Evolutionary conservation across 2,329 filamentous ascomycete species (phyloP).

Genomic region (Pseudopithomyces chartarum): DNA sequence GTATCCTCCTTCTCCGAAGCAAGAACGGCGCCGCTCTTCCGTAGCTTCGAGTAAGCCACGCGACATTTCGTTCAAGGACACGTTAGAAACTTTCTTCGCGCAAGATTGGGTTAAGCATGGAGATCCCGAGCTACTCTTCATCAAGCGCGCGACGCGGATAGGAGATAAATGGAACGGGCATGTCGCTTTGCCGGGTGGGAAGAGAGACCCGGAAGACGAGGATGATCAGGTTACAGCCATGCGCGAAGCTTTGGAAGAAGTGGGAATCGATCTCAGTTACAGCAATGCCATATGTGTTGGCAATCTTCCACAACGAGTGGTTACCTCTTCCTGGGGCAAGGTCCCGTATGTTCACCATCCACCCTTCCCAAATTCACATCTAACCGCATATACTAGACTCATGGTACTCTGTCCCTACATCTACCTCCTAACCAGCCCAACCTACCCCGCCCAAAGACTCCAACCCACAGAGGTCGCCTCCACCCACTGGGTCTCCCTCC

Average conservation of each 20-base stretch:
- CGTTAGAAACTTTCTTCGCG: conserved; percentile 63
- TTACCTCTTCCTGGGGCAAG: conserved; percentile 70
- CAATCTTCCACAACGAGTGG: conserved; percentile 68
- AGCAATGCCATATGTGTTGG: conserved; percentile 56
- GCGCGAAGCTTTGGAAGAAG: conserved; percentile 69
- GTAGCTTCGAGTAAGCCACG: conserved; percentile 25
- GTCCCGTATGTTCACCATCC: conserved; percentile 55
- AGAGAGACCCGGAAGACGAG: conserved; percentile 67
- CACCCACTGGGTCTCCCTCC: conserved; percentile 70
- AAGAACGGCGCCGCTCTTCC: conserved; percentile 33
- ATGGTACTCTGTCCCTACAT: conserved; percentile 74
- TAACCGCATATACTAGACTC: conserved; percentile 49
- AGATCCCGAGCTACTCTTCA: conserved; percentile 71
- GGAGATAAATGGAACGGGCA: conserved; percentile 74
- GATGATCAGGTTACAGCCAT: conserved; percentile 67
- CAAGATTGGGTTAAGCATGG: conserved; percentile 69
- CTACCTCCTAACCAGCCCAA: conserved; percentile 64
- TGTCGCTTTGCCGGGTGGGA: conserved; percentile 70
- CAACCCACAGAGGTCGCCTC: conserved; percentile 72
- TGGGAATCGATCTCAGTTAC: conserved; percentile 64
- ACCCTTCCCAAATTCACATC: not conserved
- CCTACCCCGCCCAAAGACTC: conserved; percentile 62
- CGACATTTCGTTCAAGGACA: conserved; percentile 44
- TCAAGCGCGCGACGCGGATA: conserved; percentile 68
- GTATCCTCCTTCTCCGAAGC: conserved; percentile 22